These are phyloP conservation scores for Mariannaea elegans DNA, from an alignment of 2,329 filamentous ascomycete species.

Conservation along the genomic window DNA sequence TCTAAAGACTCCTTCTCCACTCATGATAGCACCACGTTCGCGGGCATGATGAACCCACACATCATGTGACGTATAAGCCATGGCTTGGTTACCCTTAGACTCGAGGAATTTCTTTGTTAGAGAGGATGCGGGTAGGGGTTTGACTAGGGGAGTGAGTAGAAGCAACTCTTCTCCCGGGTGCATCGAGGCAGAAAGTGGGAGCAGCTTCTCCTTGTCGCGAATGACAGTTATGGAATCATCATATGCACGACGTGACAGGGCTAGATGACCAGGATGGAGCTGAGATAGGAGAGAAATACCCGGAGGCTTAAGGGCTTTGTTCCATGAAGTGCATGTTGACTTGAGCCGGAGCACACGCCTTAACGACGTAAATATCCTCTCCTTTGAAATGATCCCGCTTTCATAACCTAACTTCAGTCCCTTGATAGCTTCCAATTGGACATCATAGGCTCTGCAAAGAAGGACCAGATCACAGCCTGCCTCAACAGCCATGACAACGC, in stretches of 20 bases:
- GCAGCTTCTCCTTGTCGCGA: constrained; percentile 83
- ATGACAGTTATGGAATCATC: constrained; percentile 94
- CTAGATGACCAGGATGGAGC: constrained; percentile 83
- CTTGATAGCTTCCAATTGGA: constrained; percentile 90
- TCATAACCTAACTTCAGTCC: constrained; percentile 90
- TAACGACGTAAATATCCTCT: constrained; percentile 82
- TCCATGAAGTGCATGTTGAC: constrained; percentile 86
- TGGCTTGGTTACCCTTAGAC: constrained; percentile 51
- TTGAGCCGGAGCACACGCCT: constrained; percentile 83
- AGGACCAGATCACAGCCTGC: constrained; percentile 93
- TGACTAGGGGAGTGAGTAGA: constrained; percentile 87
- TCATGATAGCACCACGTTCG: constrained; percentile 76
- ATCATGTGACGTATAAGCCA: constrained; percentile 57
- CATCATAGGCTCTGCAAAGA: constrained; percentile 85
- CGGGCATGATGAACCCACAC: constrained; percentile 64
- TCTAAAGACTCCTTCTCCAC: constrained; percentile 90
- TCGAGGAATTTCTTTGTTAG: constrained; percentile 77
- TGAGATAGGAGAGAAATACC: constrained; percentile 80
- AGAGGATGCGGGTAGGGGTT: constrained; percentile 89
- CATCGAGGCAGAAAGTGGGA: constrained; percentile 84
- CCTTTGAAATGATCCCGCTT: constrained; percentile 85
- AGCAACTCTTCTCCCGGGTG: constrained; percentile 89
- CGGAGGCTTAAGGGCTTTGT: constrained; percentile 86
- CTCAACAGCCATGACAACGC: constrained; percentile 96
- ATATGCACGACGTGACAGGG: constrained; percentile 85